phyloP scores from a whole-genome alignment of 1,284 basidiomycete species.

The Gastroboletus turbinatus region DNA sequence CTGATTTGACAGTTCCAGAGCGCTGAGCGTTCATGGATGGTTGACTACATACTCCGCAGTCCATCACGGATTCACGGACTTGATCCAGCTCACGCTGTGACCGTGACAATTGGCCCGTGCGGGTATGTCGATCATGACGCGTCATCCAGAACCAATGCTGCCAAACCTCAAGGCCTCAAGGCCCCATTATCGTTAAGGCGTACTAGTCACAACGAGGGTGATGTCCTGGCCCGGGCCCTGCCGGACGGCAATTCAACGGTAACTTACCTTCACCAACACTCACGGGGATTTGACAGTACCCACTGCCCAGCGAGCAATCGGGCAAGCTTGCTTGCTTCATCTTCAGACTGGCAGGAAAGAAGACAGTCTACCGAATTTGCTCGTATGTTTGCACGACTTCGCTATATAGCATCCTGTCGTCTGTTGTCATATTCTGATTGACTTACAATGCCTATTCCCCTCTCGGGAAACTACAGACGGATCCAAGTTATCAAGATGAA shows the following conservation, averaged over 20 bases:
- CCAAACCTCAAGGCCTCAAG: not conserved
- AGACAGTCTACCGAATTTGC: not conserved
- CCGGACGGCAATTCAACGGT: not conserved
- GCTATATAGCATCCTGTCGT: not conserved
- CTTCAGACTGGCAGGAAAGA: not conserved
- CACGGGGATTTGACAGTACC: not conserved
- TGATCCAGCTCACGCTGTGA: not conserved
- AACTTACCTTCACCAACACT: not conserved
- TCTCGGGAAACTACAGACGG: not conserved
- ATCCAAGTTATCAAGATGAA: not conserved
- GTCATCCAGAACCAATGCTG: too few relatives aligned
- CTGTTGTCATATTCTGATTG: not conserved
- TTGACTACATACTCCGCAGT: too few relatives aligned
- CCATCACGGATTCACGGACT: too few relatives aligned
- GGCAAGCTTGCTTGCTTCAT: not conserved
- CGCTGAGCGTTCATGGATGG: too few relatives aligned
- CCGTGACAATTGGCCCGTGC: too few relatives aligned
- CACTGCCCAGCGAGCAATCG: not conserved
- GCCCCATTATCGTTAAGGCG: too few relatives aligned
- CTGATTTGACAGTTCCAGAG: not conserved
- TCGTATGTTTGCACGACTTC: not conserved
- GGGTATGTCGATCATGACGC: too few relatives aligned
- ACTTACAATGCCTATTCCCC: too few relatives aligned
- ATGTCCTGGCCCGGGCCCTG: not conserved
- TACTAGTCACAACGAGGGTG: too few relatives aligned